These are phyloP conservation scores for Saccharomyces hybrid DNA, from an alignment of 1,139 yeast genomes.

Conservation along the genomic window DNA sequence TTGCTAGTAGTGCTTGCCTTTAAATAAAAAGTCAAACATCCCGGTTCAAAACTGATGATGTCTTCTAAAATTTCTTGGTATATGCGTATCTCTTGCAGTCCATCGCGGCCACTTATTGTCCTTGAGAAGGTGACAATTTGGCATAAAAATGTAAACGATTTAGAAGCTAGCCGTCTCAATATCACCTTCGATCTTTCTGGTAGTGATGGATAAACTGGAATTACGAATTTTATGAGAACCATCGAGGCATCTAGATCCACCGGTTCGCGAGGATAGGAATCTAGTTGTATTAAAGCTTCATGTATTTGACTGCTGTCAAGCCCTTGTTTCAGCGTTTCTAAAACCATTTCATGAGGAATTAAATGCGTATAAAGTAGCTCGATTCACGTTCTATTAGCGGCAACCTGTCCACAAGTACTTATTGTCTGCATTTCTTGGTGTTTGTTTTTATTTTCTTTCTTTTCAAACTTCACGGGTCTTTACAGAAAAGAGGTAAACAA, in stretches of 20 bases:
- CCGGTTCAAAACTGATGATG: constrained; percentile 7
- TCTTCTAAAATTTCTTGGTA: constrained; percentile 14
- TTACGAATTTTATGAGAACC: constrained; percentile 17
- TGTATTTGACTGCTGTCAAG: neutral
- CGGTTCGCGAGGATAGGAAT: neutral
- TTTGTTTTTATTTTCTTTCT: neutral
- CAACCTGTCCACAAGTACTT: neutral
- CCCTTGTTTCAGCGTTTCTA: neutral
- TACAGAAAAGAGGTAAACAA: neutral
- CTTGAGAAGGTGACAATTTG: constrained; percentile 12
- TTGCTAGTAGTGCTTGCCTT: constrained; percentile 5
- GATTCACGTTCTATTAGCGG: neutral
- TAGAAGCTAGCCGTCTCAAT: constrained; percentile 8
- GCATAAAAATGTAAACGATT: constrained; percentile 12
- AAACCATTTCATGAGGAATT: neutral
- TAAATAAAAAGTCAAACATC: constrained; percentile 11
- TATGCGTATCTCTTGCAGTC: constrained; percentile 9
- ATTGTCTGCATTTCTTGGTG: neutral
- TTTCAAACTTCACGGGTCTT: neutral
- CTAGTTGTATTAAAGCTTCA: neutral
- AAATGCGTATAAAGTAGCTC: neutral
- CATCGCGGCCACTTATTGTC: neutral
- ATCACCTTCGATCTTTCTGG: constrained; percentile 2
- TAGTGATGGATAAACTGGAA: constrained; percentile 23
- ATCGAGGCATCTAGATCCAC: constrained; percentile 14